phyloP scores from a whole-genome alignment of 345 rosid genomes.

The Sapria himalayana region DNA sequence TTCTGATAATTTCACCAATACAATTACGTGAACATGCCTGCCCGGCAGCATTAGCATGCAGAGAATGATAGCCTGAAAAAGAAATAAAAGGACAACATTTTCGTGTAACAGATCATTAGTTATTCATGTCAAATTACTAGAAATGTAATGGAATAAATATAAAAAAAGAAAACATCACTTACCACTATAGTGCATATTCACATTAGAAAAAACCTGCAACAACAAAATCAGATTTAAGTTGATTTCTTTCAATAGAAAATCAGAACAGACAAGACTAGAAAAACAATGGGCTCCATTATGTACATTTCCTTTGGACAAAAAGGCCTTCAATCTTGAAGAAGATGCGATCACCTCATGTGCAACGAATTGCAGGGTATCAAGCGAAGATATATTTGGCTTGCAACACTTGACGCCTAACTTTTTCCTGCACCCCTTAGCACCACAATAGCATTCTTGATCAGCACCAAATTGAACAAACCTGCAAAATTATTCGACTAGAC shows the following conservation, averaged over 20 bases:
- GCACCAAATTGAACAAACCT: constrained; percentile 99
- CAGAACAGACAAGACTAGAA: background rate
- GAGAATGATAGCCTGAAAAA: no score
- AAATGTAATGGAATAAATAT: constrained; percentile 3
- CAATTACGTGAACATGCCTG: constrained; percentile 20
- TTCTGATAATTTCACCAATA: constrained; percentile 46
- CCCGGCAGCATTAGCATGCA: constrained; percentile 12
- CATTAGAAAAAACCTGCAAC: constrained; percentile 32
- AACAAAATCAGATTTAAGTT: constrained; percentile 8
- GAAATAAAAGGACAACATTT: no score
- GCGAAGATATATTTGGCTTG: constrained; percentile 41
- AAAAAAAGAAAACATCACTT: constrained; percentile 8
- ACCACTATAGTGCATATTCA: constrained; percentile 31
- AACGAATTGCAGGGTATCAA: constrained; percentile 38
- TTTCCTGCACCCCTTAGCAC: constrained; percentile 46
- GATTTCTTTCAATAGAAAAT: background rate
- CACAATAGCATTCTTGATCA: constrained; percentile 90
- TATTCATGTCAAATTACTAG: no score
- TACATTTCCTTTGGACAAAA: constrained; percentile 22
- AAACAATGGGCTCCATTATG: constrained; percentile 9
- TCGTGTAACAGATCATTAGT: no score
- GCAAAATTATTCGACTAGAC: constrained; percentile 35
- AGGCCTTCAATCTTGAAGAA: constrained; percentile 37
- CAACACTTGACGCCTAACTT: constrained; percentile 61
- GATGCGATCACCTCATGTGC: constrained; percentile 44